phyloP scores from a whole-genome alignment of 257 asterid genomes.

The Solanum neorickii region DNA sequence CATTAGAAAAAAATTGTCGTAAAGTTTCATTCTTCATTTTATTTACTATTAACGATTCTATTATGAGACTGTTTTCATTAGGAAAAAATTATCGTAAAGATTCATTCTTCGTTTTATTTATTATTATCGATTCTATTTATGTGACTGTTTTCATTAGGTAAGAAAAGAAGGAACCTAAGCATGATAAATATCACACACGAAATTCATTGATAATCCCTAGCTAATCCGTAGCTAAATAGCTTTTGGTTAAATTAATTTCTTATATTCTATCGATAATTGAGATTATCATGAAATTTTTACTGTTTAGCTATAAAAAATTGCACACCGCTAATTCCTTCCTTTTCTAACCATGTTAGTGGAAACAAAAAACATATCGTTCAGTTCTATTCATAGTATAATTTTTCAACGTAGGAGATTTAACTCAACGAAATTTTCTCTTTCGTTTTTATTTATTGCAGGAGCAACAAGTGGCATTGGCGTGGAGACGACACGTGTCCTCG shows the following conservation, averaged over 20 bases:
- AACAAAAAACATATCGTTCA: not conserved
- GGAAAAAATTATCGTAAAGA: too few species aligned
- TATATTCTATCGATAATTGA: not conserved
- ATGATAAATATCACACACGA: not conserved
- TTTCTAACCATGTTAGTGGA: not conserved
- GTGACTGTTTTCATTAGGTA: not conserved
- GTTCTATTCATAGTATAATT: not conserved
- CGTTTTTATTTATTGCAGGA: constrained; percentile 24
- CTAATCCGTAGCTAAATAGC: not conserved
- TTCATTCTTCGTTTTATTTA: too few species aligned
- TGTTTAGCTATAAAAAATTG: not conserved
- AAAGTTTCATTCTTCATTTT: too few species aligned
- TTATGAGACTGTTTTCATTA: too few species aligned
- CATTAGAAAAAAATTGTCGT: too few species aligned
- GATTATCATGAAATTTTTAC: not conserved
- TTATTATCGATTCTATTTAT: too few species aligned
- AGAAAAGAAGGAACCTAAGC: not conserved
- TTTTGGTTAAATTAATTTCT: not conserved
- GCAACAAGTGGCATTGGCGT: constrained; percentile 61
- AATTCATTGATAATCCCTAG: not conserved
- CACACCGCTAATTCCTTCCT: not conserved
- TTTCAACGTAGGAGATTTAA: not conserved
- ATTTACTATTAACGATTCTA: too few species aligned
- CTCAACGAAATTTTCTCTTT: not conserved
- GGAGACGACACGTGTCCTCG: constrained; percentile 39